phyloP scores from a whole-genome alignment of 2,329 filamentous ascomycete species.

The Clarireedia monteithiana region DNA sequence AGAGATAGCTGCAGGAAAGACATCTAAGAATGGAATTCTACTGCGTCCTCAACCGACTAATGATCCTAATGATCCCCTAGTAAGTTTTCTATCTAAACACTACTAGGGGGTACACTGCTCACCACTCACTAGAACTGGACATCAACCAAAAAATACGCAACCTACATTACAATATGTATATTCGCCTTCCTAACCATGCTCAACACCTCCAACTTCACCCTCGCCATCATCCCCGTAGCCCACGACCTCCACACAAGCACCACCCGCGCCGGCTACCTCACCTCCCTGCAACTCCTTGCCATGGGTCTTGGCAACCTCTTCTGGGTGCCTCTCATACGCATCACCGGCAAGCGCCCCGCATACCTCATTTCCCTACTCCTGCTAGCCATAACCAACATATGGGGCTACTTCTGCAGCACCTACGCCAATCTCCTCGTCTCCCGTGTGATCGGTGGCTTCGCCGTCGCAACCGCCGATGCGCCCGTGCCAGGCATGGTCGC shows the following conservation, averaged over 20 bases:
- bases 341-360: slow-evolving; percentile 32
- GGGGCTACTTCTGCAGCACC: slow-evolving; percentile 27
- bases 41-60: slow-evolving; percentile 9
- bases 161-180: slow-evolving; percentile 32
- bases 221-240: slow-evolving; percentile 30
- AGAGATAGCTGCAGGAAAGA: background rate
- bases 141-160: slow-evolving; percentile 16
- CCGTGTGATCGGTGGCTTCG: slow-evolving; percentile 26
- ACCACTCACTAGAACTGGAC: slow-evolving; percentile 9
- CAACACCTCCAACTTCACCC: slow-evolving; percentile 33
- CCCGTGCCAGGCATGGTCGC: slow-evolving; percentile 32
- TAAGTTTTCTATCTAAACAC: background rate
- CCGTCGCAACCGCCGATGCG: slow-evolving; percentile 30
- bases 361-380: slow-evolving; percentile 30
- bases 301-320: slow-evolving; percentile 28
- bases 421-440: slow-evolving; percentile 25
- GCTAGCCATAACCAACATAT: slow-evolving; percentile 31
- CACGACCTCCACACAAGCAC: slow-evolving; percentile 26
- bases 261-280: slow-evolving; percentile 20
- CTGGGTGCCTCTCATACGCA: slow-evolving; percentile 28
- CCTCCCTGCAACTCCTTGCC: slow-evolving; percentile 25
- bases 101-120: too few relatives aligned
- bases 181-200: slow-evolving; percentile 34
- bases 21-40: background rate
- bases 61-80: slow-evolving; percentile 13